These are phyloP conservation scores for Talaromyces sp. DNA, from an alignment of 2,329 filamentous ascomycete species.

Conservation along the genomic window DNA sequence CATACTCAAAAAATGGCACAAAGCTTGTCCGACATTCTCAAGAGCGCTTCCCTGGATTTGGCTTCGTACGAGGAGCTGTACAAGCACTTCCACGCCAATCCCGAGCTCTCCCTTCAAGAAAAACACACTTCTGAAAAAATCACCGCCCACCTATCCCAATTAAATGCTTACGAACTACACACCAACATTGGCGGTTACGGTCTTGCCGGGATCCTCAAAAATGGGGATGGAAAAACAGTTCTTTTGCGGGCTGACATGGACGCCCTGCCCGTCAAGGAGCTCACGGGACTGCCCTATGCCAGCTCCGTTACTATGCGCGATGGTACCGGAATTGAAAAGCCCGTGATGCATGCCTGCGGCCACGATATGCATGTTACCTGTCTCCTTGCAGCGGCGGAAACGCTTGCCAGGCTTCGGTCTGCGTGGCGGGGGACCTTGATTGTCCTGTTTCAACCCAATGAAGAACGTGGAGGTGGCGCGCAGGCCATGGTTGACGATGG, in stretches of 20 bases:
- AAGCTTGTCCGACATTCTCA: constrained; percentile 17
- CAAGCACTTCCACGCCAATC: constrained; percentile 54
- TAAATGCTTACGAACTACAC: constrained; percentile 32
- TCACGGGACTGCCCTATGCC: constrained; percentile 44
- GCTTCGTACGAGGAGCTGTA: constrained; percentile 50
- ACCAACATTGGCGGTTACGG: constrained; percentile 44
- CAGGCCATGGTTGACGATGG: constrained; percentile 58
- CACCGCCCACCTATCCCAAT: constrained; percentile 34
- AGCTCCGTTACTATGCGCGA: constrained; percentile 42
- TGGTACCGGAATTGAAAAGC: constrained; percentile 44
- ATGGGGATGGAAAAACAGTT: constrained; percentile 40
- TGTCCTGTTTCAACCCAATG: constrained; percentile 61
- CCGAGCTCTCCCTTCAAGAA: constrained; percentile 57
- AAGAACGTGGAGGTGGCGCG: constrained; percentile 60
- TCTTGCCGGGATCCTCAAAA: constrained; percentile 37
- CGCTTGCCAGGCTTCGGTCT: constrained; percentile 40
- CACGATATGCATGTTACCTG: constrained; percentile 58
- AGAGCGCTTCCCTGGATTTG: constrained; percentile 25
- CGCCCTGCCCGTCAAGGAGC: constrained; percentile 44
- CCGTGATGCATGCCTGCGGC: constrained; percentile 58
- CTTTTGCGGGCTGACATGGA: constrained; percentile 48
- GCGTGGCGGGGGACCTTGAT: constrained; percentile 60
- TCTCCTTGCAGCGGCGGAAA: constrained; percentile 50
- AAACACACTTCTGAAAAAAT: constrained; percentile 46
- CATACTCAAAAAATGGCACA: constrained; percentile 19